Evolutionary conservation across 2,329 filamentous ascomycete species (phyloP).

Genomic region (Grosmannia clavigera): DNA sequence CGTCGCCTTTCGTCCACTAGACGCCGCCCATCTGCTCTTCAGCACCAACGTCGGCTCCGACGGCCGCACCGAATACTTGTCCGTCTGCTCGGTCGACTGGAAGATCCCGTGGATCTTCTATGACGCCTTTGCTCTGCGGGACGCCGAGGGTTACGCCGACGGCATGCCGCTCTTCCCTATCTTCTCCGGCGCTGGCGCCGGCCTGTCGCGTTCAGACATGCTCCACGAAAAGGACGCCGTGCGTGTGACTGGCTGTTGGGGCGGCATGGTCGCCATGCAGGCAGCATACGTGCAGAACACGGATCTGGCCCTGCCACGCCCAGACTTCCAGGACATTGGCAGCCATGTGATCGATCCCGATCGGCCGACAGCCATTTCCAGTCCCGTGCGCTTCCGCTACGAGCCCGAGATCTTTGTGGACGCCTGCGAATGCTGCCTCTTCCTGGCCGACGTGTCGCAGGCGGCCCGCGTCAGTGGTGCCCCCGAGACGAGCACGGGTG

Average conservation of each 20-base stretch:
- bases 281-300: constrained; percentile 43
- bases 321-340: constrained; percentile 21
- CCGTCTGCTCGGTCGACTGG: constrained; percentile 61
- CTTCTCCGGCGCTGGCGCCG: constrained; percentile 42
- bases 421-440: constrained; percentile 52
- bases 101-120: constrained; percentile 57
- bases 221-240: constrained; percentile 50
- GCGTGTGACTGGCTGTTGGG: constrained; percentile 63
- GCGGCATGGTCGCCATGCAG: constrained; percentile 60
- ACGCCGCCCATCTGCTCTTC: constrained; percentile 48
- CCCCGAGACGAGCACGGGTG: constrained; percentile 33
- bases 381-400: constrained; percentile 42
- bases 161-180: constrained; percentile 58
- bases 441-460: constrained; percentile 33
- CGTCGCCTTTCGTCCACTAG: constrained; percentile 37
- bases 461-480: constrained; percentile 20
- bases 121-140: constrained; percentile 61
- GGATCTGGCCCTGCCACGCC: constrained; percentile 17
- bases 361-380: constrained; percentile 17
- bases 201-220: constrained; percentile 48
- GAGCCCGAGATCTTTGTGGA: constrained; percentile 49
- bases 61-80: constrained; percentile 46
- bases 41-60: constrained; percentile 41
- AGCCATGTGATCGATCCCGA: constrained; percentile 24
- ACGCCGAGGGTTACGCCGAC: constrained; percentile 49